Percentiles rank a stretch among this genome's conserved stretches.
Conservation (phyloP, 257 asterid species). For the Scutellaria minor region DNA sequence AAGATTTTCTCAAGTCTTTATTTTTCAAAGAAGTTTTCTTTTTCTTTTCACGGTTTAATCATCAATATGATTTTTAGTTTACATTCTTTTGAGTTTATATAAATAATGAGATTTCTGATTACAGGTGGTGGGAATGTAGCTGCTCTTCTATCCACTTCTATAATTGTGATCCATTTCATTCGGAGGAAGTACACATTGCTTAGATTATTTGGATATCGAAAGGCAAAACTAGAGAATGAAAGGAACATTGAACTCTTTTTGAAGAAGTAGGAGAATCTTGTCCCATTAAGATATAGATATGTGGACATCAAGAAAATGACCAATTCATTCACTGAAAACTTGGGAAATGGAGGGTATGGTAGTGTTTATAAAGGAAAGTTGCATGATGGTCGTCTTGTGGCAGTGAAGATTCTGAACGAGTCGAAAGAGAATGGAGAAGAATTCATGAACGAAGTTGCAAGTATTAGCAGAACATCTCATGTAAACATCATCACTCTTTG, state of each 20-base stretch:
- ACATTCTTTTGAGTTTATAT: no score
- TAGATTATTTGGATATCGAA: not conserved
- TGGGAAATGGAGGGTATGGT: slow-evolving; percentile 53
- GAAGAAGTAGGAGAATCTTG: not conserved
- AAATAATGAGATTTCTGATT: not conserved
- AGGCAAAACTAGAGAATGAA: not conserved
- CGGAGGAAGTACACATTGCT: not conserved
- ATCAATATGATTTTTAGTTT: no score
- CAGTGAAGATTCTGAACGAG: slow-evolving; percentile 42
- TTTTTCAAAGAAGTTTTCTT: no score
- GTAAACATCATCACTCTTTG: slow-evolving; percentile 42
- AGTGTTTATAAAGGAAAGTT: slow-evolving; percentile 41
- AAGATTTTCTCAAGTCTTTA: no score
- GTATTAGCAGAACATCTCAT: slow-evolving; percentile 51
- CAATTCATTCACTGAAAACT: slow-evolving; percentile 24
- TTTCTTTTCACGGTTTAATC: no score
- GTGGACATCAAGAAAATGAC: slow-evolving; percentile 38
- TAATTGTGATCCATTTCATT: not conserved
- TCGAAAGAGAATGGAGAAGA: slow-evolving; percentile 37
- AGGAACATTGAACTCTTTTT: slow-evolving; percentile 26
- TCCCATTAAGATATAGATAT: slow-evolving; percentile 36
- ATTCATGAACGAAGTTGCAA: slow-evolving; percentile 48
- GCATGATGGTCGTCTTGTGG: slow-evolving; percentile 35
- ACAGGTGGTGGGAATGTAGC: slow-evolving; percentile 10
- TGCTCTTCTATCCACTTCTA: slow-evolving; percentile 10